Conservation (phyloP, 306 rosid genomes). For the Argentina anserina region DNA sequence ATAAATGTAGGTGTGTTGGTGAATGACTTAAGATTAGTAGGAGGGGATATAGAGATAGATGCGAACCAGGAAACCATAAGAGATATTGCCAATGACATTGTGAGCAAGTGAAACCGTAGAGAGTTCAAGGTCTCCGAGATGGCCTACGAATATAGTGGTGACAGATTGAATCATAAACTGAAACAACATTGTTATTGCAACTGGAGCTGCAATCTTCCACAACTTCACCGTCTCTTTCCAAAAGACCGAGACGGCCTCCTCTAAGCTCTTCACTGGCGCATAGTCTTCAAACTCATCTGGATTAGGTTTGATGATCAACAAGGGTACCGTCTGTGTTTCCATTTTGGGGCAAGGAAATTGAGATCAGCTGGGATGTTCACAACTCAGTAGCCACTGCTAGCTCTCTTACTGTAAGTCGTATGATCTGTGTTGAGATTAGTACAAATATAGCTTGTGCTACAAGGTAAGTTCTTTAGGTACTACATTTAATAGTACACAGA, state of each 20-base stretch:
- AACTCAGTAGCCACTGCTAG: neutral
- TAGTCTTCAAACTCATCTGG: constrained; percentile 13
- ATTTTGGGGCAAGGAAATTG: neutral
- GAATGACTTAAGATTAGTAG: neutral
- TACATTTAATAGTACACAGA: neutral
- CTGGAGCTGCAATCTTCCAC: constrained; percentile 27
- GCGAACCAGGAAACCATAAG: constrained; percentile 18
- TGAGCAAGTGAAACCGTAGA: constrained; percentile 17
- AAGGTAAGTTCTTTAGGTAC: neutral
- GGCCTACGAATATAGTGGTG: constrained; percentile 14
- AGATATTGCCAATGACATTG: constrained; percentile 12
- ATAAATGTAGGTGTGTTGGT: neutral
- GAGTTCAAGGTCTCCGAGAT: constrained; percentile 25
- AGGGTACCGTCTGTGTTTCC: constrained; percentile 9
- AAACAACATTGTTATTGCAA: constrained; percentile 13
- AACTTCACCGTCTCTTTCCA: constrained; percentile 35
- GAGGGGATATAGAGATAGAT: neutral
- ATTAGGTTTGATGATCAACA: neutral
- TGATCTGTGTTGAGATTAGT: neutral
- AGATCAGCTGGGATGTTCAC: neutral
- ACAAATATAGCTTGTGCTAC: neutral
- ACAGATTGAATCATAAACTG: constrained; percentile 20
- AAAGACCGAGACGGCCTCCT: constrained; percentile 14
- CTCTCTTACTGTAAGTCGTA: neutral
- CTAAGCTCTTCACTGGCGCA: constrained; percentile 17